phyloP scores from a whole-genome alignment of 2,329 filamentous ascomycete genomes.

The Lasiodiplodia sp. region DNA sequence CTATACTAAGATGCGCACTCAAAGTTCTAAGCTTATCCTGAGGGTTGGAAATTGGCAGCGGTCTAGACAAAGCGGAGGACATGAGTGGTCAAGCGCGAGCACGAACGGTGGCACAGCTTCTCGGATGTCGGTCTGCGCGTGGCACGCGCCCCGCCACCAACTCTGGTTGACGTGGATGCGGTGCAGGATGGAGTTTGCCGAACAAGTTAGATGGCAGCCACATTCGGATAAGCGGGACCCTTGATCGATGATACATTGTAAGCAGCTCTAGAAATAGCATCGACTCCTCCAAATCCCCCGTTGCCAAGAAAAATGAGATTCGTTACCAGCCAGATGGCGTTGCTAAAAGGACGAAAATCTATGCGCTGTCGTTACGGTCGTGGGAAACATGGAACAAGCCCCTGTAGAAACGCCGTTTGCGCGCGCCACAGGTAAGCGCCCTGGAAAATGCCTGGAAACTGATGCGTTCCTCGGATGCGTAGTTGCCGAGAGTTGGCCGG shows the following conservation, averaged over 20 bases:
- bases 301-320: constrained; percentile 14
- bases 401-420: neutral
- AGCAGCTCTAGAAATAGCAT: constrained; percentile 27
- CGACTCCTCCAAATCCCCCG: neutral
- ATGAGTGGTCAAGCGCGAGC: neutral
- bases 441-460: constrained; percentile 11
- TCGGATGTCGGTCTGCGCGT: constrained; percentile 1
- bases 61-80: neutral
- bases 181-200: neutral
- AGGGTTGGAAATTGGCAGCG: constrained; percentile 8
- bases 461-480: constrained; percentile 7
- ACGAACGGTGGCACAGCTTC: constrained; percentile 15
- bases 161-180: neutral
- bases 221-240: constrained; percentile 1
- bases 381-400: constrained; percentile 21
- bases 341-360: constrained; percentile 3
- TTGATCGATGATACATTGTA: constrained; percentile 23
- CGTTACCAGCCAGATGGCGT: constrained; percentile 2
- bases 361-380: constrained; percentile 28
- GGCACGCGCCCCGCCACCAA: constrained; percentile 15
- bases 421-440: neutral
- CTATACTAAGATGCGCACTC: constrained; percentile 22
- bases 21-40: constrained; percentile 28
- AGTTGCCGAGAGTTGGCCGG: neutral
- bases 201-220: neutral